phyloP scores from a whole-genome alignment of 768 basidiomycete genomes.

The Pleurotus tuber-regium region DNA sequence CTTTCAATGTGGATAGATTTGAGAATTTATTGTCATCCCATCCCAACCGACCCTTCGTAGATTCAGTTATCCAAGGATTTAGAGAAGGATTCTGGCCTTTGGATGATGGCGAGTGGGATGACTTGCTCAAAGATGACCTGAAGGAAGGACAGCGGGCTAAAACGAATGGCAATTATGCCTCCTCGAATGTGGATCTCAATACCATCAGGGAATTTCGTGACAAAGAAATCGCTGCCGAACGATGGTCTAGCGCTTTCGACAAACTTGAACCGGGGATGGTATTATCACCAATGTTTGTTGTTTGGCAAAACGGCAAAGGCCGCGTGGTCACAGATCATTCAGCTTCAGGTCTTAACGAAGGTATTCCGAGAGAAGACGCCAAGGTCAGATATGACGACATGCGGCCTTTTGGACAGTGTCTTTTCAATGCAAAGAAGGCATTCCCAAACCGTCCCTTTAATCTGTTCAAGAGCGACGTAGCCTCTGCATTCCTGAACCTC shows the following conservation, averaged over 20 bases:
- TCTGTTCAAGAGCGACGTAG: conserved; percentile 27
- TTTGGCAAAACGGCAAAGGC: conserved; percentile 25
- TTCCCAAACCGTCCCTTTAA: conserved; percentile 8
- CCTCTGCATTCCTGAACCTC: conserved; percentile 28
- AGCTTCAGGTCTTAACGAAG: conserved; percentile 19
- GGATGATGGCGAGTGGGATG: conserved; percentile 12
- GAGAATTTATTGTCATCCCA: conserved; percentile 18
- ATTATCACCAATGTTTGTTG: conserved; percentile 23
- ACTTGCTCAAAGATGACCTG: no score
- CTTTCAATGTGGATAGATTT: conserved; percentile 21
- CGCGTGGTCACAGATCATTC: conserved; percentile 25
- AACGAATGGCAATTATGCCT: conserved; percentile 12
- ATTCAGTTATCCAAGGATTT: conserved; percentile 20
- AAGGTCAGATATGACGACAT: conserved; percentile 24
- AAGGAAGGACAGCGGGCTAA: no score
- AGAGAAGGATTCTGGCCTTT: conserved; percentile 31
- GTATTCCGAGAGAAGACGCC: conserved; percentile 15
- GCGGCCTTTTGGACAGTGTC: conserved; percentile 17
- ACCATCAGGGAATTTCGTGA: conserved; percentile 15
- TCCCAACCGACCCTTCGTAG: conserved; percentile 27
- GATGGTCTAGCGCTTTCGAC: conserved; percentile 16
- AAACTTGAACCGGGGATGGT: conserved; percentile 24
- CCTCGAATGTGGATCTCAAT: conserved; percentile 12
- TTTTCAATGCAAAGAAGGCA: conserved; percentile 11
- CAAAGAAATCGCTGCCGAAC: conserved; percentile 17